Percentiles rank a stretch among this genome's conserved stretches.
Conservation (phyloP, 208 protist genomes). For the Acanthamoeba healyi region DNA sequence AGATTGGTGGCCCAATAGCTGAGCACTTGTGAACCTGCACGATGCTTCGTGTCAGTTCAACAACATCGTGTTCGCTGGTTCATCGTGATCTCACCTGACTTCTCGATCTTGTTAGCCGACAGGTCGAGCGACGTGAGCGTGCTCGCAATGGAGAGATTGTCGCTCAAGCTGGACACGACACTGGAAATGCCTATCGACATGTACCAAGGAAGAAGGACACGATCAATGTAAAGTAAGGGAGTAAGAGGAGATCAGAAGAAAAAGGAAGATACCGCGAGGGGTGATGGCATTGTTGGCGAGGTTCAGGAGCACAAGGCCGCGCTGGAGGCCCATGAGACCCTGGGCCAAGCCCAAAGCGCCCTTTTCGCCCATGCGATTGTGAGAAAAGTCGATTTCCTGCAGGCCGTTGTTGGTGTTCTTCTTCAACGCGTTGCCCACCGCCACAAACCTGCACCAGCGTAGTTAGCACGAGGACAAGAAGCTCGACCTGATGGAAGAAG, state of each 20-base stretch:
- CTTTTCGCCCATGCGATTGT: constrained; percentile 69
- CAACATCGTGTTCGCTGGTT: background rate
- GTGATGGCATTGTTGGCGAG: constrained; percentile 73
- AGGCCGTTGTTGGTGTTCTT: constrained; percentile 35
- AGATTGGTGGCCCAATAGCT: constrained; percentile 55
- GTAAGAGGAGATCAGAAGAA: background rate
- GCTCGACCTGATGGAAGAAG: background rate
- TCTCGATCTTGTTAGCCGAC: constrained; percentile 63
- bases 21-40: constrained; percentile 57
- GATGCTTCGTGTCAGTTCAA: too few species aligned
- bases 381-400: constrained; percentile 54
- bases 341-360: constrained; percentile 44
- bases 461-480: background rate
- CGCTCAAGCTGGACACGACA: constrained; percentile 52
- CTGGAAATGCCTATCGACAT: background rate
- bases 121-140: constrained; percentile 62
- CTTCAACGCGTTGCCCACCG: constrained; percentile 42
- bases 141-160: constrained; percentile 7
- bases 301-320: constrained; percentile 31
- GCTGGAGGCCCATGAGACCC: constrained; percentile 54
- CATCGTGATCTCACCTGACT: background rate
- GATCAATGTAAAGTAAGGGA: too few species aligned
- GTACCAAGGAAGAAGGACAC: background rate
- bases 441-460: constrained; percentile 31
- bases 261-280: background rate